Conservation (phyloP, 495 filamentous ascomycete genomes). For the Penicillium verhagenii region DNA sequence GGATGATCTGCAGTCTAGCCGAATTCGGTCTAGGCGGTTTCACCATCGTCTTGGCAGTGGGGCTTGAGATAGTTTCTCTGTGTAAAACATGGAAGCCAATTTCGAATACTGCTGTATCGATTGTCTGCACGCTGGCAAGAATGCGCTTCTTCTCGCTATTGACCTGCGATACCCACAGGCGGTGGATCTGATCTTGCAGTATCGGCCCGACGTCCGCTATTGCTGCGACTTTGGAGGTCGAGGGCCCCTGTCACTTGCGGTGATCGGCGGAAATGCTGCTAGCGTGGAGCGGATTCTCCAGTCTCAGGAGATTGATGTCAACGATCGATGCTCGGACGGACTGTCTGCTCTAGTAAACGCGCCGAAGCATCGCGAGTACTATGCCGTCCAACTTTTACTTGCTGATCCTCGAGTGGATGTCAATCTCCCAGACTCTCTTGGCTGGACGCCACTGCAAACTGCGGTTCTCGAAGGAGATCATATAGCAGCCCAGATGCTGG, state of each 20-base stretch:
- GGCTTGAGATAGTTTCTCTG: too few relatives aligned
- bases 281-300: neutral
- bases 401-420: too few relatives aligned
- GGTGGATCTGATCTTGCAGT: neutral
- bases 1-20: neutral
- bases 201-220: neutral
- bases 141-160: neutral
- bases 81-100: too few relatives aligned
- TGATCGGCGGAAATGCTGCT: neutral
- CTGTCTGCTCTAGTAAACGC: too few relatives aligned
- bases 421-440: neutral
- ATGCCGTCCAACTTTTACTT: too few relatives aligned
- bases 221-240: neutral
- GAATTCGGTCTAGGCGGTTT: too few relatives aligned
- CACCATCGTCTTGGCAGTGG: too few relatives aligned
- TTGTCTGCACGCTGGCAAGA: neutral
- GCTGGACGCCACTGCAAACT: neutral
- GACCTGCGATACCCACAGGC: neutral
- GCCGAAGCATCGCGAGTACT: too few relatives aligned
- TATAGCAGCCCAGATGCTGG: neutral
- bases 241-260: neutral
- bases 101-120: too few relatives aligned
- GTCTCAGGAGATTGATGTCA: neutral
- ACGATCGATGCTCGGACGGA: neutral
- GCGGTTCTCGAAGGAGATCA: neutral